phyloP scores from a whole-genome alignment of 106 monocot genomes.

The Agapanthus africanus region DNA sequence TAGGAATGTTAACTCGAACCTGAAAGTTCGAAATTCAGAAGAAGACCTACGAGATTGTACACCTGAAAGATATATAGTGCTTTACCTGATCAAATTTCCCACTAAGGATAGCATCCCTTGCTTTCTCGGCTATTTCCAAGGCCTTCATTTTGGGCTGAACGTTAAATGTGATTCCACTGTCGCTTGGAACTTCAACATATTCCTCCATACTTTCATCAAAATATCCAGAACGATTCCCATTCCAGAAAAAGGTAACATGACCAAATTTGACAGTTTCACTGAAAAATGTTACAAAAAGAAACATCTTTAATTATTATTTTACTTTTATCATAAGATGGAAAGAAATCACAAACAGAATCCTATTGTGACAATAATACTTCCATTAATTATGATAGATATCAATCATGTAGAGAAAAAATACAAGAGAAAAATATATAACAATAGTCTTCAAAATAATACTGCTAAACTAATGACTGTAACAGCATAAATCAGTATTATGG shows the following conservation, averaged over 20 bases:
- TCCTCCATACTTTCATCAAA: constrained; percentile 64
- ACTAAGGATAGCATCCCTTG: constrained; percentile 79
- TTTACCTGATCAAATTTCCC: constrained; percentile 75
- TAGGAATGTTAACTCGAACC: constrained; percentile 20
- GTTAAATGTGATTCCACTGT: constrained; percentile 82
- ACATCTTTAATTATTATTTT: too few species aligned
- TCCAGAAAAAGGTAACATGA: constrained; percentile 97
- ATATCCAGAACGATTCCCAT: constrained; percentile 85
- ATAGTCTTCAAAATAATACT: too few species aligned
- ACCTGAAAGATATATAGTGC: neutral
- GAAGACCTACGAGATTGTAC: neutral
- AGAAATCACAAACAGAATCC: too few species aligned
- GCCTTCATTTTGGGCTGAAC: constrained; percentile 91
- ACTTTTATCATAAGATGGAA: too few species aligned
- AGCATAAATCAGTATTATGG: too few species aligned
- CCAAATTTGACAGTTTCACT: constrained; percentile 95
- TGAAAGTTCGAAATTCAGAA: neutral
- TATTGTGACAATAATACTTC: too few species aligned
- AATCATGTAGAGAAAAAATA: neutral
- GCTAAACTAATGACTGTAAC: too few species aligned
- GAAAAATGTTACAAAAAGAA: too few species aligned
- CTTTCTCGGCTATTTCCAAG: constrained; percentile 67
- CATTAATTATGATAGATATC: neutral
- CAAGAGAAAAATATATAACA: neutral
- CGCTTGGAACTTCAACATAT: constrained; percentile 90